Percentiles rank a stretch among this genome's conserved stretches.
Conservation (phyloP, 345 rosid species). For the Odontarrhena argentea region DNA sequence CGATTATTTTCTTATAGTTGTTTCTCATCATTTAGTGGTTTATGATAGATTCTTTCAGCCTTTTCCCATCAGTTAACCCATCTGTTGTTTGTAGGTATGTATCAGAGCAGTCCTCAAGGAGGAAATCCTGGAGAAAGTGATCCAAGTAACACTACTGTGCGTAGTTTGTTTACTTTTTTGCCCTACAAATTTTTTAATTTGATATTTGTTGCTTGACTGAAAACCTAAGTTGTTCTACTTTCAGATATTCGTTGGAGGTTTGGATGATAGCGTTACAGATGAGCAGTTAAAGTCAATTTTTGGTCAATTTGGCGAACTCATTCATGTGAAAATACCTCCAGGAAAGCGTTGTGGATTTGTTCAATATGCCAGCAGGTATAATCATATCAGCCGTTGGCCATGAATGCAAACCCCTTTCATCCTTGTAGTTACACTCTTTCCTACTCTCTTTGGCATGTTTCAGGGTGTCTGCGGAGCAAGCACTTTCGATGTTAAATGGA, state of each 20-base stretch:
- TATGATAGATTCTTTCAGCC: conserved; percentile 3
- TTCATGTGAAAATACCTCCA: conserved; percentile 94
- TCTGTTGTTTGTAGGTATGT: conserved; percentile 66
- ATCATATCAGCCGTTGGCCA: neutral
- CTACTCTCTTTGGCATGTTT: neutral
- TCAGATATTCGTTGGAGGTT: conserved; percentile 93
- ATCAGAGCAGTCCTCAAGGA: conserved; percentile 63
- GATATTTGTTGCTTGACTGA: conserved; percentile 17
- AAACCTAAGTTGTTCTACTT: conserved; percentile 29
- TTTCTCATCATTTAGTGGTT: conserved; percentile 30
- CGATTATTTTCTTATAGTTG: conserved; percentile 36
- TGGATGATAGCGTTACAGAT: conserved; percentile 86
- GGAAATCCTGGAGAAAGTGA: conserved; percentile 81
- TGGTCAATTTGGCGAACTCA: conserved; percentile 80
- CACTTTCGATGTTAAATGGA: conserved; percentile 71
- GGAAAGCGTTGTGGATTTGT: conserved; percentile 99
- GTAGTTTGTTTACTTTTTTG: conserved; percentile 45
- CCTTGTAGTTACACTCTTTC: conserved; percentile 10
- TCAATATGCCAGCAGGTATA: conserved; percentile 84
- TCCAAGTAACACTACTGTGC: conserved; percentile 95
- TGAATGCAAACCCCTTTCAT: neutral
- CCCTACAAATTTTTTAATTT: neutral
- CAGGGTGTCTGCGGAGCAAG: conserved; percentile 85
- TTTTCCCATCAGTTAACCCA: neutral
- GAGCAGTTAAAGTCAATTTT: conserved; percentile 70